Base-by-base conservation (phyloP, 306 rosid genomes). In the Trifolium subterraneum region DNA sequence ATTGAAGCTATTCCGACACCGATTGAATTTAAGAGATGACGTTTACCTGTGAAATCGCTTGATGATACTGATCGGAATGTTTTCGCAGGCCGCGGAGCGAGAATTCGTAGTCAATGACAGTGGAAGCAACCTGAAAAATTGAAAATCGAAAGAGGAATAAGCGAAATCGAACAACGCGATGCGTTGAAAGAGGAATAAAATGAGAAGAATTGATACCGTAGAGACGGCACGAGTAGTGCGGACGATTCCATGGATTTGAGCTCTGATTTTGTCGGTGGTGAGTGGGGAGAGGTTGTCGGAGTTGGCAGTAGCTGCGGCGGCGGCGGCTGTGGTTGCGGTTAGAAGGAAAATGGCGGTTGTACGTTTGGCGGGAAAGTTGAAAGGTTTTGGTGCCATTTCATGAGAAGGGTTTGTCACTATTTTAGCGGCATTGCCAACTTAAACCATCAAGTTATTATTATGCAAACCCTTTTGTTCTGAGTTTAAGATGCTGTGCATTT, bases 171-270 rank as follows among this genome's bases (percentile, higher is more conserved):
- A 78, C 13, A 20, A 5, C 2, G 59, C 12, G 5, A 20, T 50
- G 68, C 70, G 54, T 25, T n/a, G 25, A 45, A 33, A 12, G 6
- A 5, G 59, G 54, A 35, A 1, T 22, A 51, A 62, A 55, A 61
- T 58, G 31, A 63, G 48, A 72, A 50, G 74, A 70, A 51, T 82
- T 82, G 52, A 76, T 84, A 79, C 98, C 2, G 90, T 23, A 69
- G 87, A 79, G 86, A 88, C 79, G 35, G 98, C 96, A 47, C 96
- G 92, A 56, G 88, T 76, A 56, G 93, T 88, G 78, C 98, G 98
- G 15, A 79, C 25, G 78, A 88, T 71, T 78, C 92, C 98, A 38
- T 80, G 77, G 67, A 86, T 47, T 13, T 81, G 82, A 1, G 77
- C 35, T 52, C 80, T 51, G 13, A 87, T 29, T 29, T 29, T 29